Evolutionary conservation across 2,329 filamentous ascomycete genomes (phyloP).

Genomic region (Ophiostoma novo-ulmi): DNA sequence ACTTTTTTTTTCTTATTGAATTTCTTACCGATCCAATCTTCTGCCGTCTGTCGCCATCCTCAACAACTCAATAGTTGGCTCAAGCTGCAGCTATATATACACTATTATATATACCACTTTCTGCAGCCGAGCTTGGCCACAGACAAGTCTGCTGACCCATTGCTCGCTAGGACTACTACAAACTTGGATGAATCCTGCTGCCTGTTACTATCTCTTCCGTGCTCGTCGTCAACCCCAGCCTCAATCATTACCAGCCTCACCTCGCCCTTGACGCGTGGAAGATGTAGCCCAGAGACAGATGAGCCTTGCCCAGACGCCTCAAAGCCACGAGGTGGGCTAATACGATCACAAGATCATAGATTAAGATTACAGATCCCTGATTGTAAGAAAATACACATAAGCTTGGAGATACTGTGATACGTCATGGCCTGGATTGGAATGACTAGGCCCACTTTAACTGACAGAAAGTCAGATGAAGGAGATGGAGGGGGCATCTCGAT

Average conservation of each 20-base stretch:
- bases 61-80: neutral
- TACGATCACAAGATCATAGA: neutral
- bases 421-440: neutral
- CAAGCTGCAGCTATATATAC: neutral
- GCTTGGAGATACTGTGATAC: neutral
- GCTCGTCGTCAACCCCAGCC: neutral
- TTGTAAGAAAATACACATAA: neutral
- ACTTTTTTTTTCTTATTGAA: no score
- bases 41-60: neutral
- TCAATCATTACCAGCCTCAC: neutral
- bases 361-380: neutral
- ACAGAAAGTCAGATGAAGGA: neutral
- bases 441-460: neutral
- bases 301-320: neutral
- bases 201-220: neutral
- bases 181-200: neutral
- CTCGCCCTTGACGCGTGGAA: neutral
- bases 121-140: constrained; percentile 1
- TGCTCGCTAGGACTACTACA: neutral
- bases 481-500: constrained; percentile 2
- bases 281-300: neutral
- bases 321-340: neutral
- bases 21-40: neutral
- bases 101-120: neutral
- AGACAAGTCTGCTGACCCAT: neutral